Conservation (phyloP, 352 stramenopile species). For the Phytophthora sp. region DNA sequence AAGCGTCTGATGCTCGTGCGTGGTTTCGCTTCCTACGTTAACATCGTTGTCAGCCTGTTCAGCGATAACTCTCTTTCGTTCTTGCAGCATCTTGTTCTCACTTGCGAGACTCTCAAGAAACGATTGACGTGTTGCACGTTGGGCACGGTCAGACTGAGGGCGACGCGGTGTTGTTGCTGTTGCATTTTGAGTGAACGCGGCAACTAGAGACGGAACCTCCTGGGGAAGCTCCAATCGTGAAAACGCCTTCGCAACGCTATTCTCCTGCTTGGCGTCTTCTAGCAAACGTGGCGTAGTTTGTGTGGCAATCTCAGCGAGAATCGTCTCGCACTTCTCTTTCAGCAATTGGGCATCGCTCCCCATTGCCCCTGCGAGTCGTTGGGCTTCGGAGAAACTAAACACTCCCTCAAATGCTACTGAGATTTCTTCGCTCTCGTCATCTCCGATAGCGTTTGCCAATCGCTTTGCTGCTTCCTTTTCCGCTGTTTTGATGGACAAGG, state of each 20-base stretch:
- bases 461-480: not conserved
- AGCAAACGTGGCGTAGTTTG: slow-evolving; percentile 27
- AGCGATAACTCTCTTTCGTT: not conserved
- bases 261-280: not conserved
- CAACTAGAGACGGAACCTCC: not conserved
- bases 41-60: not conserved
- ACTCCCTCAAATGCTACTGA: slow-evolving; percentile 41
- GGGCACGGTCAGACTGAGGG: slow-evolving; percentile 23
- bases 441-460: not conserved
- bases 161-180: slow-evolving; percentile 20
- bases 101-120: slow-evolving; percentile 28
- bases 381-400: slow-evolving; percentile 50
- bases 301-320: slow-evolving; percentile 25
- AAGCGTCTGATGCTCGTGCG: not conserved
- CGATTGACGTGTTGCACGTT: slow-evolving; percentile 25
- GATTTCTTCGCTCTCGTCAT: not conserved
- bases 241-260: not conserved
- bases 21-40: not conserved
- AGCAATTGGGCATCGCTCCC: slow-evolving; percentile 13
- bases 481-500: slow-evolving; percentile 7
- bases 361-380: slow-evolving; percentile 34
- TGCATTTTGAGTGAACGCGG: slow-evolving; percentile 3
- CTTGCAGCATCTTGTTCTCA: not conserved
- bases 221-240: slow-evolving; percentile 10
- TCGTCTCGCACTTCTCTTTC: slow-evolving; percentile 16